A percentile compares a stretch with the other conserved stretches of the same genome.
Evolutionary conservation across 2,329 filamentous ascomycete species (phyloP).

Genomic region (Samsoniella hepiali): DNA sequence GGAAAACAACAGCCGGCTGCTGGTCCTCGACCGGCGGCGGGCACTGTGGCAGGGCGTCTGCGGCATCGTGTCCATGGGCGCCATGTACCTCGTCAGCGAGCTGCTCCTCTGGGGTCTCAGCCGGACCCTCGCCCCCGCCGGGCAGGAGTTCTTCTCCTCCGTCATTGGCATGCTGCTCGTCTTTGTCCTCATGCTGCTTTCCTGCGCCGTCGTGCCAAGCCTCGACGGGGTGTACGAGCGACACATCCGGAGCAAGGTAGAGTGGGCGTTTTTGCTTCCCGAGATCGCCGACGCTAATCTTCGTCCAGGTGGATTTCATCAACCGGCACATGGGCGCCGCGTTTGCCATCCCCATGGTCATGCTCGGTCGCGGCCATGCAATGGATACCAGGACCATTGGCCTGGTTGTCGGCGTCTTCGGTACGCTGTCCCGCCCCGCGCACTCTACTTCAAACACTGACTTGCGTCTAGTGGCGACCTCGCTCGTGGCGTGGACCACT

Average conservation of each 20-base stretch:
- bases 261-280: background rate
- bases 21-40: background rate
- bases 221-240: conserved; percentile 30
- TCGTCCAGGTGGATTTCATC: conserved; percentile 44
- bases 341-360: conserved; percentile 49
- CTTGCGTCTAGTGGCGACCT: conserved; percentile 32
- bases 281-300: conserved; percentile 2
- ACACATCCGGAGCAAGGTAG: conserved; percentile 35
- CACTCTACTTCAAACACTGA: conserved; percentile 18
- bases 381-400: conserved; percentile 36
- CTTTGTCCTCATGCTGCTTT: conserved; percentile 34
- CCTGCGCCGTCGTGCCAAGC: conserved; percentile 21
- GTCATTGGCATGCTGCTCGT: conserved; percentile 46
- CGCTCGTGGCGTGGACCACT: conserved; percentile 34
- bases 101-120: conserved; percentile 46
- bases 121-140: conserved; percentile 29
- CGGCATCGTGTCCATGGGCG: conserved; percentile 31
- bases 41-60: conserved; percentile 11
- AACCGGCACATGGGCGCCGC: conserved; percentile 50
- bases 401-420: conserved; percentile 42
- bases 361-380: conserved; percentile 38
- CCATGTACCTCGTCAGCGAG: conserved; percentile 41
- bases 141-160: conserved; percentile 44
- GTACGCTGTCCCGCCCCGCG: conserved; percentile 32
- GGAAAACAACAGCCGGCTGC: background rate